A percentile compares a stretch with the other conserved stretches of the same genome.
Conservation (phyloP, 306 rosid species). For the Medicago lupulina region DNA sequence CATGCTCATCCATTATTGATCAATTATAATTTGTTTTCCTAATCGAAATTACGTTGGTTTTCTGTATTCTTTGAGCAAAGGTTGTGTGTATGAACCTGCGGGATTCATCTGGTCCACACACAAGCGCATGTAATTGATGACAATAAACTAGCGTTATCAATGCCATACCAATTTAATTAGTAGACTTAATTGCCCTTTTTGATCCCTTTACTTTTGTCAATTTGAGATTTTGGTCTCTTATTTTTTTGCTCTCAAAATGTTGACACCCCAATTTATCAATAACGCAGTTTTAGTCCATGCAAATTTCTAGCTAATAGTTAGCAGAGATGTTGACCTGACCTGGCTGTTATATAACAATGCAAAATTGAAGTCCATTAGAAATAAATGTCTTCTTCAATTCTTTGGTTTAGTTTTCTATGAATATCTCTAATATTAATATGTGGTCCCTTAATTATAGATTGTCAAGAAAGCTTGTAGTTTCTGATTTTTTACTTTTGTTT, state of each 20-base stretch:
- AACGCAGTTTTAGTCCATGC: background rate
- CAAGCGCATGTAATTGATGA: conserved; percentile 2
- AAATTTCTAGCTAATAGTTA: too few relatives aligned
- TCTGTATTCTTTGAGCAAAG: conserved; percentile 10
- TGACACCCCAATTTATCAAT: background rate
- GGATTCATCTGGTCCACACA: background rate
- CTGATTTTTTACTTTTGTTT: conserved; percentile 31
- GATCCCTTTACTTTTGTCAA: background rate
- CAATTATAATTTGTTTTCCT: background rate
- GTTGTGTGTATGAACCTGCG: conserved; percentile 6
- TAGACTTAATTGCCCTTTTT: background rate
- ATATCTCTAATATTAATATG: conserved; percentile 7
- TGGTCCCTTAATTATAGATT: background rate
- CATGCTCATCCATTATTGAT: conserved; percentile 11
- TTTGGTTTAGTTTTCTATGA: conserved; percentile 17
- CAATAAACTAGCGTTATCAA: conserved; percentile 16
- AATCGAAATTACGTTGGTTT: conserved; percentile 3
- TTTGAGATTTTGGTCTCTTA: background rate
- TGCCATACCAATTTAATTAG: background rate
- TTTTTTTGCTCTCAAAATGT: background rate
- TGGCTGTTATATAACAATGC: conserved; percentile 1
- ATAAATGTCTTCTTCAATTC: conserved; percentile 3
- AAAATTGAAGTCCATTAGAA: conserved; percentile 4
- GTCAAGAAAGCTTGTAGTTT: conserved; percentile 17
- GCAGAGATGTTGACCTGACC: background rate